Percentiles rank a stretch among this genome's conserved stretches.
Conservation (phyloP, 768 basidiomycete genomes). For the Mycena albidolilacea region DNA sequence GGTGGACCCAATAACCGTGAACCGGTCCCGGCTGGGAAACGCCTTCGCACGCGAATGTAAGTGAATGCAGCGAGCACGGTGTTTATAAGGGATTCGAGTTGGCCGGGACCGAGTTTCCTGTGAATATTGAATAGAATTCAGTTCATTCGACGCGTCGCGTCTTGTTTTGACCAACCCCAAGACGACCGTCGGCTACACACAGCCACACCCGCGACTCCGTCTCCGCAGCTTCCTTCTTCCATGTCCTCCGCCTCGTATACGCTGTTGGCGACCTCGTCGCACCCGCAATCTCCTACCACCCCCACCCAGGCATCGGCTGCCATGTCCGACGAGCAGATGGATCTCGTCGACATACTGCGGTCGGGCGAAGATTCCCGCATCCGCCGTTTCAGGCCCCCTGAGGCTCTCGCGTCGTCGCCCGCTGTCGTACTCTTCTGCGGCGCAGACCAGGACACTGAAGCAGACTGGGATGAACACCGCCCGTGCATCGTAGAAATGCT, state of each 20-base stretch:
- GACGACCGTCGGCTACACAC: too few species aligned
- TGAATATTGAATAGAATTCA: too few species aligned
- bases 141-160: too few species aligned
- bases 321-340: slow-evolving; percentile 30
- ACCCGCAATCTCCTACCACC: slow-evolving; percentile 19
- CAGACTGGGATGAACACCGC: slow-evolving; percentile 34
- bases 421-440: slow-evolving; percentile 36
- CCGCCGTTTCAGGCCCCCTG: slow-evolving; percentile 25
- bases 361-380: slow-evolving; percentile 37
- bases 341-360: slow-evolving; percentile 37
- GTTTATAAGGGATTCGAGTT: too few species aligned
- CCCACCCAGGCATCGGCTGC: slow-evolving; percentile 19
- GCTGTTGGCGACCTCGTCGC: slow-evolving; percentile 8
- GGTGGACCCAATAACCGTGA: not conserved
- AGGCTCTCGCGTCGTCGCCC: not conserved
- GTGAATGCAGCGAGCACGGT: not conserved
- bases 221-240: not conserved
- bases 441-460: slow-evolving; percentile 25
- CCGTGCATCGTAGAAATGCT: slow-evolving; percentile 33
- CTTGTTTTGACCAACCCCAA: too few species aligned
- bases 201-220: too few species aligned
- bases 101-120: too few species aligned
- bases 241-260: slow-evolving; percentile 13
- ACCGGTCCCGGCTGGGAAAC: not conserved
- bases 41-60: not conserved